These are phyloP conservation scores for Russula vinacea DNA, from an alignment of 768 basidiomycete species.

Conservation along the genomic window DNA sequence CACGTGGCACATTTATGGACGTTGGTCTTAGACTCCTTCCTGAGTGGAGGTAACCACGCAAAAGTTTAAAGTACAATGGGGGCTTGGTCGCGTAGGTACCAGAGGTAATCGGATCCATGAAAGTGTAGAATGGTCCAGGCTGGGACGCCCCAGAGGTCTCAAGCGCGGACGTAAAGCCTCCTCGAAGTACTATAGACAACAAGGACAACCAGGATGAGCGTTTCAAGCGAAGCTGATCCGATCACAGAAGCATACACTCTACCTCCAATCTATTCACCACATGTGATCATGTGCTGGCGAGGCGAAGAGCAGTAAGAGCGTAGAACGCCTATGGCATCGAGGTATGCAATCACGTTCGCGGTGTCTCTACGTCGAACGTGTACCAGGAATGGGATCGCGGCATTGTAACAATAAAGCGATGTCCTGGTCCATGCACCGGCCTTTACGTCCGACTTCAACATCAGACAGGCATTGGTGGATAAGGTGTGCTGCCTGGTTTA, in stretches of 20 bases:
- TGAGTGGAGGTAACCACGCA: constrained; percentile 10
- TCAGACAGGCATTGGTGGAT: constrained; percentile 11
- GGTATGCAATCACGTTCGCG: constrained; percentile 11
- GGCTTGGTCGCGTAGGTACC: background rate
- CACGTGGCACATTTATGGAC: constrained; percentile 9
- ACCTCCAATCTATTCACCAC: background rate
- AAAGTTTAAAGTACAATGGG: constrained; percentile 8
- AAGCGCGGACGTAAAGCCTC: background rate
- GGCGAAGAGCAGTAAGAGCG: background rate
- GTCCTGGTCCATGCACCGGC: background rate
- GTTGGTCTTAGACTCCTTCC: background rate
- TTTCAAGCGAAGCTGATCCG: background rate
- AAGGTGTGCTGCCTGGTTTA: constrained; percentile 10
- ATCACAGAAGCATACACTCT: background rate
- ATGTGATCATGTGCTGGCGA: background rate
- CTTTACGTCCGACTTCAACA: constrained; percentile 1
- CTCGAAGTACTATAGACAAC: background rate
- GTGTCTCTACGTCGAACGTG: constrained; percentile 15
- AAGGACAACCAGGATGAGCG: background rate
- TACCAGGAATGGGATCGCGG: background rate
- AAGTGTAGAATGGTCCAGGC: background rate
- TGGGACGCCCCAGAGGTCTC: background rate
- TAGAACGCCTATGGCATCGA: background rate
- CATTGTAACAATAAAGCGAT: background rate
- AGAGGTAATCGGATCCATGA: background rate